Conservation (phyloP, 2,329 filamentous ascomycete species). For the Aspergillus chevalieri region DNA sequence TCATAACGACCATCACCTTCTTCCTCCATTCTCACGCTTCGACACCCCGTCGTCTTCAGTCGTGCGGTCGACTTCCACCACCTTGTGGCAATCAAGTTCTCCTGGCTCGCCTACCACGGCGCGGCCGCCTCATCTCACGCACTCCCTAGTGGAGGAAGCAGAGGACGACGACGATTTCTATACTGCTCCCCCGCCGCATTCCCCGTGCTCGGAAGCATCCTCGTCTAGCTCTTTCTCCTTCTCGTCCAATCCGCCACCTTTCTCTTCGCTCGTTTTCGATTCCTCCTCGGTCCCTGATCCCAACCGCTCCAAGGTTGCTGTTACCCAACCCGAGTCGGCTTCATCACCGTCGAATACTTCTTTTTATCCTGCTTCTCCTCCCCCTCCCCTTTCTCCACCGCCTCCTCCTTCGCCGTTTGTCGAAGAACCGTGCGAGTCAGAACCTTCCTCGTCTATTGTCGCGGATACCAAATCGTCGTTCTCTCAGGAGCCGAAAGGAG, state of each 20-base stretch:
- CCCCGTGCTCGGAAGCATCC: slow-evolving; percentile 35
- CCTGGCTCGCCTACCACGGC: slow-evolving; percentile 40
- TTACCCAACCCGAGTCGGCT: slow-evolving; percentile 45
- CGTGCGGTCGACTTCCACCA: slow-evolving; percentile 13
- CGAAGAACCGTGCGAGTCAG: slow-evolving; percentile 42
- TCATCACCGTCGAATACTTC: slow-evolving; percentile 40
- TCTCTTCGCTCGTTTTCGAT: slow-evolving; percentile 56
- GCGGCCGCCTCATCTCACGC: slow-evolving; percentile 32
- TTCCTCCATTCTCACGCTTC: background rate
- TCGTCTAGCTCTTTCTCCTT: slow-evolving; percentile 49
- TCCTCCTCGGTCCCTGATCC: slow-evolving; percentile 33
- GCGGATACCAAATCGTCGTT: slow-evolving; percentile 80
- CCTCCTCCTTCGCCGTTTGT: slow-evolving; percentile 49
- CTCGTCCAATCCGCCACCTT: slow-evolving; percentile 54
- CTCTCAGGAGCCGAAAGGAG: slow-evolving; percentile 72
- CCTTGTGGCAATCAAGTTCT: slow-evolving; percentile 25
- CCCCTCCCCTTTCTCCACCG: slow-evolving; percentile 44
- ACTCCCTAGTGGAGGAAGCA: slow-evolving; percentile 37
- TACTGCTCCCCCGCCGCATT: slow-evolving; percentile 35
- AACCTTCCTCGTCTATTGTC: slow-evolving; percentile 45
- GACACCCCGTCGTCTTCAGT: background rate
- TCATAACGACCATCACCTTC: background rate
- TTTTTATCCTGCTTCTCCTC: slow-evolving; percentile 47
- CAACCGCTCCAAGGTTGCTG: slow-evolving; percentile 34
- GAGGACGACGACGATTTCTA: slow-evolving; percentile 32